A percentile compares a stretch with the other conserved stretches of the same genome.
Conservation (phyloP, 257 asterid species). For the Przewalskia tangutica region DNA sequence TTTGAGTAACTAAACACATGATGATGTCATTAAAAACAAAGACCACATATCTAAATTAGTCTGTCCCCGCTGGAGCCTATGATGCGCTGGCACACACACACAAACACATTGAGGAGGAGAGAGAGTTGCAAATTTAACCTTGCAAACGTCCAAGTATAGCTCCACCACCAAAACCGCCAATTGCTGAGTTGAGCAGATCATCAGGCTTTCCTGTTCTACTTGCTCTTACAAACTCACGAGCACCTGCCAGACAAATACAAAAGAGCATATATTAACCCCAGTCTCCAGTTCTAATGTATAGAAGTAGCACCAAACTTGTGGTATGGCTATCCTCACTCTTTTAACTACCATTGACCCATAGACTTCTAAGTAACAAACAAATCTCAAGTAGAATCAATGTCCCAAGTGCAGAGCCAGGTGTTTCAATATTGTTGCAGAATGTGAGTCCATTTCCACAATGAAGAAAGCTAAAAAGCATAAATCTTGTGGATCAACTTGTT, state of each 20-base stretch:
- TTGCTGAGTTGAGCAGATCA: slow-evolving; percentile 67
- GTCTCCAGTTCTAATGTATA: neutral
- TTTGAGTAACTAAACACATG: neutral
- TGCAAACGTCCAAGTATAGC: slow-evolving; percentile 94
- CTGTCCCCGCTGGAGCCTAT: neutral
- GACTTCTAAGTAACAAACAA: neutral
- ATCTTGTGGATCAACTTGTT: neutral
- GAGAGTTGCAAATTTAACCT: slow-evolving; percentile 29
- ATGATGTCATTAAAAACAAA: neutral
- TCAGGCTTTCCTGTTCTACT: slow-evolving; percentile 77
- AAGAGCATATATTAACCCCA: neutral
- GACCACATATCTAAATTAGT: neutral
- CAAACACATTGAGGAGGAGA: neutral
- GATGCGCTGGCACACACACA: neutral
- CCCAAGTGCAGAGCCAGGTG: neutral
- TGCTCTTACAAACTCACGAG: slow-evolving; percentile 76
- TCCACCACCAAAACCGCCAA: slow-evolving; percentile 88
- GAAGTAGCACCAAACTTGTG: neutral
- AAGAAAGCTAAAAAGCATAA: neutral
- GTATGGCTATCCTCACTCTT: neutral
- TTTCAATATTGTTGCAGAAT: neutral
- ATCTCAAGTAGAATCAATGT: neutral
- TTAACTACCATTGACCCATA: neutral
- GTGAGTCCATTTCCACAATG: neutral
- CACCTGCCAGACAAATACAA: slow-evolving; percentile 31